Conservation (phyloP, 2,329 filamentous ascomycete species). For the Colletotrichum sp. region DNA sequence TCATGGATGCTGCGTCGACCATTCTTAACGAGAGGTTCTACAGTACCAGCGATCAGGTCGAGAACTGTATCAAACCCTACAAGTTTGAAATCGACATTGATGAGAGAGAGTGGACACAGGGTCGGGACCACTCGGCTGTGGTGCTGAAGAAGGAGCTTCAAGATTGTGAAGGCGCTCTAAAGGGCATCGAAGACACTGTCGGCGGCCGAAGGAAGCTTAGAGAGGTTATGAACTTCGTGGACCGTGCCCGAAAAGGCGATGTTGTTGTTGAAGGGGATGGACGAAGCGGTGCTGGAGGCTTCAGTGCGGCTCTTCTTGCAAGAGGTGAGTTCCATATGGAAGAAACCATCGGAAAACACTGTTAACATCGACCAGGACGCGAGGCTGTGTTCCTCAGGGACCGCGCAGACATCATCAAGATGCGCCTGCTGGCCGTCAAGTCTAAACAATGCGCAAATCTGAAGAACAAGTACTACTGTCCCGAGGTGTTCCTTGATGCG, state of each 20-base stretch:
- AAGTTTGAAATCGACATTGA: conserved; percentile 98
- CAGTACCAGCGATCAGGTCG: conserved; percentile 95
- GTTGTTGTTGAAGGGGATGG: conserved; percentile 84
- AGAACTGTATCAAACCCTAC: conserved; percentile 99
- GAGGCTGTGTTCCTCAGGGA: conserved; percentile 95
- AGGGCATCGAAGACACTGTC: conserved; percentile 75
- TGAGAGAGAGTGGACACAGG: conserved; percentile 84
- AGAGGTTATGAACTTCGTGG: conserved; percentile 91
- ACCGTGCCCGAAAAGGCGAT: conserved; percentile 87
- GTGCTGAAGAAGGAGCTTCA: conserved; percentile 88
- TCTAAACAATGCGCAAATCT: conserved; percentile 85
- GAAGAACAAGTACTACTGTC: conserved; percentile 95
- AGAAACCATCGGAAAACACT: not conserved
- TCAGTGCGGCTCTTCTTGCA: conserved; percentile 83
- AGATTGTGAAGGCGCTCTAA: conserved; percentile 81
- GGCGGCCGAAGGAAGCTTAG: conserved; percentile 84
- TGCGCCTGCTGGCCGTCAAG: conserved; percentile 87
- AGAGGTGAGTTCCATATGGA: conserved; percentile 64
- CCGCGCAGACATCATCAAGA: conserved; percentile 85
- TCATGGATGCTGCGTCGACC: conserved; percentile 85
- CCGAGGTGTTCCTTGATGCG: conserved; percentile 96
- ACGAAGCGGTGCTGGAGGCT: conserved; percentile 86
- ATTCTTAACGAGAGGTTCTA: conserved; percentile 96
- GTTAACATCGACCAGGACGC: conserved; percentile 65
- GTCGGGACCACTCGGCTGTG: conserved; percentile 79